Conservation (phyloP, 805 yeast genomes). For the Metschnikowia koreensis region DNA sequence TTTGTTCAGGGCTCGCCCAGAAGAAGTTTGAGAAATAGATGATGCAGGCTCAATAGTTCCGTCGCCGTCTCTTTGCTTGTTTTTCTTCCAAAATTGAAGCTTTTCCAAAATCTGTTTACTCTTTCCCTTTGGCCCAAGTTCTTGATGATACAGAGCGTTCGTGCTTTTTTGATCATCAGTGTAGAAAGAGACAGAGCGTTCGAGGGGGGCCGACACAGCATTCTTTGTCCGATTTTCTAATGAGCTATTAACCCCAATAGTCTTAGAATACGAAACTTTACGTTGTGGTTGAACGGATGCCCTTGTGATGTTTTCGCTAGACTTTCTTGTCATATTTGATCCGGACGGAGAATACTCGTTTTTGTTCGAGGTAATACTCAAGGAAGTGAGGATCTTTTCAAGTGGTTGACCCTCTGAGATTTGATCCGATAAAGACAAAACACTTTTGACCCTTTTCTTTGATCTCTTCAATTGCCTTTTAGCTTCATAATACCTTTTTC, state of each 20-base stretch:
- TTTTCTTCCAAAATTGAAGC: slow-evolving; percentile 40
- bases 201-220: slow-evolving; percentile 9
- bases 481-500: slow-evolving; percentile 32
- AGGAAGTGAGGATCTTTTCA: slow-evolving; percentile 36
- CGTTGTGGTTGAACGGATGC: background rate
- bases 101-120: slow-evolving; percentile 29
- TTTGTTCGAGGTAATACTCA: slow-evolving; percentile 32
- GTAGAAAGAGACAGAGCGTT: slow-evolving; percentile 24
- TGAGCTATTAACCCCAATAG: background rate
- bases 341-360: slow-evolving; percentile 11
- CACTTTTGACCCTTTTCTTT: slow-evolving; percentile 36
- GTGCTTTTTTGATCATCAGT: slow-evolving; percentile 19
- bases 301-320: slow-evolving; percentile 4
- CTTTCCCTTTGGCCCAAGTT: slow-evolving; percentile 17
- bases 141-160: background rate
- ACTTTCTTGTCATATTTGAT: slow-evolving; percentile 6
- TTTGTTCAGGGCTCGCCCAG: slow-evolving; percentile 1
- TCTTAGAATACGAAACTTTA: background rate
- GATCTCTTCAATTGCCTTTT: slow-evolving; percentile 31
- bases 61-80: slow-evolving; percentile 12
- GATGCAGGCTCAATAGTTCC: background rate
- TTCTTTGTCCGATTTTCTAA: background rate
- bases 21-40: background rate
- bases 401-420: slow-evolving; percentile 29
- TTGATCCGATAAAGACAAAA: slow-evolving; percentile 34